Evolutionary conservation across 1,139 yeast species (phyloP), one percentile per base, ranked within the genome.

Genomic region (Martiniozyma asiatica): DNA sequence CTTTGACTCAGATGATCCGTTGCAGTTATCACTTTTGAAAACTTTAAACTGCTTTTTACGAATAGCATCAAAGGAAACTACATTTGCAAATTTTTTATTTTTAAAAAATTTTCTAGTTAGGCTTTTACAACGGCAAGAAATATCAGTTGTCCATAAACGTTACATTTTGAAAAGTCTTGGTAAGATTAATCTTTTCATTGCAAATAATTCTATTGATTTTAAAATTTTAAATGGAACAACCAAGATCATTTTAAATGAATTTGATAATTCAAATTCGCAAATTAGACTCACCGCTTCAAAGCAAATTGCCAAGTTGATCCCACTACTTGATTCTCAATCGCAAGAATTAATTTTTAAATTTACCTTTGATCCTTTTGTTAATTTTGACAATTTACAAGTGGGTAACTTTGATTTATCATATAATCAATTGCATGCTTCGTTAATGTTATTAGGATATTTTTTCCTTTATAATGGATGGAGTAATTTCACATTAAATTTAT

Each of bases 281-380:
- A 60, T 66, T 6, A 46, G 74, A 24, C 59, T 60, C 31, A 47
- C 66, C 3, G 58, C 61, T 4, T 61, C 72, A 5, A 65, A 65
- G 37, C 65, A 66, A 4, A 34, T 67, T 1, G 61, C 70, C 1
- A 48, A 66, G 22, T 45, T 67, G 3, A 42, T 55, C 5, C 5
- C 9, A n/a, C 10, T 10, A 15, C 12, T 28, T 9, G 20, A 13
- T 13, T 5, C 2, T 4, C 14, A 23, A 8, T 17, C 26, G 2
- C 24, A 13, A 9, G 5, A 8, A 11, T n/a, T n/a, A 14, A 12
- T 26, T 5, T 5, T 26, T 3, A 13, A 10, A 8, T 10, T 24
- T n/a, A 4, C 24, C 8, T 12, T 28, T 6, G 14, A 20, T 17
- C 18, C 18, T 6, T 6, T 17, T 6, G 6, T 17, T 8, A 20